phyloP scores from a whole-genome alignment of 2,329 filamentous ascomycete genomes.

The Penicillium expansum region DNA sequence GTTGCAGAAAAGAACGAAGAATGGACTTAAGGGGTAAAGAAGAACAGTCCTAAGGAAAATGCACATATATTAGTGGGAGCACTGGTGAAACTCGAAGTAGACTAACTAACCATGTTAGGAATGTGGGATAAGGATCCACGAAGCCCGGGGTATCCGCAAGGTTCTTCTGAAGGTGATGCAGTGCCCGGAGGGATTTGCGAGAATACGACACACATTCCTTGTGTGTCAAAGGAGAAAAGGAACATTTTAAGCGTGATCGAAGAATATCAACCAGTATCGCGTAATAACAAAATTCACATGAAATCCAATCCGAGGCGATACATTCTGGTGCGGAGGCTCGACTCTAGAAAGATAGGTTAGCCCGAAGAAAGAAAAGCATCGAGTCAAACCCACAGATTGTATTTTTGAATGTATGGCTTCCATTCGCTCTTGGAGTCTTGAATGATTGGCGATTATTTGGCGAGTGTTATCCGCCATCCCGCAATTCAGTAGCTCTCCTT shows the following conservation, averaged over 20 bases:
- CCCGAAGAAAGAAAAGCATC: background rate
- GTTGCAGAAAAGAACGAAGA: constrained; percentile 28
- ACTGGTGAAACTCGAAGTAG: background rate
- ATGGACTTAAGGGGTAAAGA: constrained; percentile 23
- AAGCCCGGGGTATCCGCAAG: constrained; percentile 13
- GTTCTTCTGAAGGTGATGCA: constrained; percentile 14
- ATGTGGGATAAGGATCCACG: constrained; percentile 17
- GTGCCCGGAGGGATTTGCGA: constrained; percentile 15
- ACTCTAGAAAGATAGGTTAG: constrained; percentile 5
- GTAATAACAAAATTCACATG: constrained; percentile 26
- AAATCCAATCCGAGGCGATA: constrained; percentile 20
- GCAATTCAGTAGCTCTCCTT: constrained; percentile 15
- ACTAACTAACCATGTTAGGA: constrained; percentile 17
- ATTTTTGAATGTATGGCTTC: constrained; percentile 15
- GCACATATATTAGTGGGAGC: background rate
- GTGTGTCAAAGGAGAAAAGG: constrained; percentile 21
- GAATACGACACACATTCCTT: constrained; percentile 23
- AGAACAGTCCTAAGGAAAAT: constrained; percentile 14
- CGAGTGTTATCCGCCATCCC: constrained; percentile 5
- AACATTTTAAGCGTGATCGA: constrained; percentile 21
- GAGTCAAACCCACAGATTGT: constrained; percentile 14
- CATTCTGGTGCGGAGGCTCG: constrained; percentile 9
- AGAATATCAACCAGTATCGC: constrained; percentile 28
- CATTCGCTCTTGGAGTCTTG: constrained; percentile 20
- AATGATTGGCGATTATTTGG: constrained; percentile 15